These are phyloP conservation scores for Acephala macrosclerotiorum DNA, from an alignment of 2,329 filamentous ascomycete species.

Conservation along the genomic window DNA sequence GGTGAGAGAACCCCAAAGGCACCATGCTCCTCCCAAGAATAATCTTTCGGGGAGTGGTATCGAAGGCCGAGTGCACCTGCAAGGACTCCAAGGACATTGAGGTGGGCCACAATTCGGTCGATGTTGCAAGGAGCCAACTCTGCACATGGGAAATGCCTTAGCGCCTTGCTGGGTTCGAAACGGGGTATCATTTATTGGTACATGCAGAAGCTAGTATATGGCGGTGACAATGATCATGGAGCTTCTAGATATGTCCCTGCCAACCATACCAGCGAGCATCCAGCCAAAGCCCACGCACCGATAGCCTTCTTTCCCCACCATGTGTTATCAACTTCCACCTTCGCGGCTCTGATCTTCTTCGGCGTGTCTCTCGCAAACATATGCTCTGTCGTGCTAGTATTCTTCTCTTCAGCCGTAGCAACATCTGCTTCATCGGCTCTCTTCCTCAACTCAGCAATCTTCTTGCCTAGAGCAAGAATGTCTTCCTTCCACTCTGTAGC, in stretches of 20 bases:
- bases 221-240: slow-evolving; percentile 21
- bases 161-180: neutral
- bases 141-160: neutral
- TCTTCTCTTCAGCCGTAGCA: slow-evolving; percentile 29
- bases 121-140: neutral
- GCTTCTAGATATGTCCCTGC: slow-evolving; percentile 58
- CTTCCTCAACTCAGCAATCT: slow-evolving; percentile 61
- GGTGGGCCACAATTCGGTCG: neutral
- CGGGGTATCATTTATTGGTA: slow-evolving; percentile 1
- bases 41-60: neutral
- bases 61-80: neutral
- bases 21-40: neutral
- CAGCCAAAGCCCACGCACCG: slow-evolving; percentile 68
- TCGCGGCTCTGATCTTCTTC: slow-evolving; percentile 57
- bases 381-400: slow-evolving; percentile 33
- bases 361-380: slow-evolving; percentile 25
- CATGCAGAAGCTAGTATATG: neutral
- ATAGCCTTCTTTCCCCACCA: slow-evolving; percentile 72
- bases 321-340: slow-evolving; percentile 68
- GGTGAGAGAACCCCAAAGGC: neutral
- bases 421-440: slow-evolving; percentile 42
- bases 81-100: neutral
- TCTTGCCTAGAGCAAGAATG: slow-evolving; percentile 75
- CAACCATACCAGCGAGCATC: slow-evolving; percentile 66
- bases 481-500: slow-evolving; percentile 73